A percentile compares a stretch with the other conserved stretches of the same genome.
Conservation (phyloP, 1,139 yeast species). For the Geotrichum australiense region DNA sequence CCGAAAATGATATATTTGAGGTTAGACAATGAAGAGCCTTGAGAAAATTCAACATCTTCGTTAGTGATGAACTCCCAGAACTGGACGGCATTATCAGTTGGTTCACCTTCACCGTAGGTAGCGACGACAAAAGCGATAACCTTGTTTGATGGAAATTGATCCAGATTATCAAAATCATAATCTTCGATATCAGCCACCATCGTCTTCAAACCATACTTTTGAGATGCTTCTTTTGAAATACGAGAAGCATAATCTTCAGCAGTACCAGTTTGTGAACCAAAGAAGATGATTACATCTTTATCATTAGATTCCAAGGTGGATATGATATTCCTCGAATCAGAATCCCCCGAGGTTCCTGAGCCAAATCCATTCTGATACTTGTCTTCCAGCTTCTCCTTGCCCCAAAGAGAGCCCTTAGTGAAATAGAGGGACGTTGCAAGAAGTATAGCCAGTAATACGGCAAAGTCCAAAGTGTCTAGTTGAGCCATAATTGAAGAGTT, state of each 20-base stretch:
- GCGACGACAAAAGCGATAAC: conserved; percentile 75
- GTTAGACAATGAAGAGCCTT: conserved; percentile 49
- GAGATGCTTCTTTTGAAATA: conserved; percentile 77
- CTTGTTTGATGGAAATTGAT: conserved; percentile 47
- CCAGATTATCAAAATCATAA: conserved; percentile 72
- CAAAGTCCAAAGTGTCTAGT: conserved; percentile 61
- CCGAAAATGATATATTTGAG: conserved; percentile 75
- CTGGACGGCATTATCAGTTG: conserved; percentile 84
- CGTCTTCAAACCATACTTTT: conserved; percentile 73
- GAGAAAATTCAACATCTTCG: conserved; percentile 33
- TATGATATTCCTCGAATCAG: conserved; percentile 52
- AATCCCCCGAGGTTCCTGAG: conserved; percentile 24
- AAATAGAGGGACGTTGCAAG: conserved; percentile 59
- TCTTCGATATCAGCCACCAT: conserved; percentile 88
- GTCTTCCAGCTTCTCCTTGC: conserved; percentile 28
- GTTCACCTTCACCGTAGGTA: conserved; percentile 98
- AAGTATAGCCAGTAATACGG: conserved; percentile 60
- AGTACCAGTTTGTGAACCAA: conserved; percentile 98
- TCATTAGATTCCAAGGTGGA: conserved; percentile 54
- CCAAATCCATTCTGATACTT: conserved; percentile 32
- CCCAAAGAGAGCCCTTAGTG: conserved; percentile 56
- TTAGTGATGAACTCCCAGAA: conserved; percentile 44
- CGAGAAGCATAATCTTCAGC: conserved; percentile 95
- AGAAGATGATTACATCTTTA: conserved; percentile 76
- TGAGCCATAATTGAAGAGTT: conserved; percentile 20